Conservation (phyloP, 73 alveolate genomes). For the Paramecium octaurelia region DNA sequence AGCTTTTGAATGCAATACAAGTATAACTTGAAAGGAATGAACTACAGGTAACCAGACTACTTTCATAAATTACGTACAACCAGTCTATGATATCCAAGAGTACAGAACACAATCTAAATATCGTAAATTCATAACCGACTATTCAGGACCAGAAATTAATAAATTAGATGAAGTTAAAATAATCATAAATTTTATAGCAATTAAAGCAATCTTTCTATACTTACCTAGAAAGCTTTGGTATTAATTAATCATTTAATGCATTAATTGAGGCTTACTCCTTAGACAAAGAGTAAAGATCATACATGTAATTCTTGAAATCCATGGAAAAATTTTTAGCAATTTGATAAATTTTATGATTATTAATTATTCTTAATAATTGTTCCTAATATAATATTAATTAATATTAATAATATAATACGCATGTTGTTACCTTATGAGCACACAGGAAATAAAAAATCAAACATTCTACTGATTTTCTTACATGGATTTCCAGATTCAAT, state of each 20-base stretch:
- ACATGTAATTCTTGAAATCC: not conserved
- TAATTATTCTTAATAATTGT: not conserved
- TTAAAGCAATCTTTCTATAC: not conserved
- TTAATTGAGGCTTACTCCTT: not conserved
- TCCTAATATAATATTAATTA: not conserved
- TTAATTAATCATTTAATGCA: not conserved
- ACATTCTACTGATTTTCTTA: constrained; percentile 32
- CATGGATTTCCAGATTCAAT: constrained; percentile 62
- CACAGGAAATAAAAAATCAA: constrained; percentile 51
- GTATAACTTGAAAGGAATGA: not conserved
- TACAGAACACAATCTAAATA: not conserved
- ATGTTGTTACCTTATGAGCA: constrained; percentile 58
- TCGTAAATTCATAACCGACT: not conserved
- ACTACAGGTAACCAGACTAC: not conserved
- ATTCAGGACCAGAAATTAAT: constrained; percentile 41
- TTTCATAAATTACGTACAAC: not conserved
- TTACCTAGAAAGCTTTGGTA: not conserved
- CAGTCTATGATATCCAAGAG: constrained; percentile 20
- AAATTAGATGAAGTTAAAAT: not conserved
- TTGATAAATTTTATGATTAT: not conserved
- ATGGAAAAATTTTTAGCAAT: not conserved
- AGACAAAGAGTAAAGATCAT: constrained; percentile 39
- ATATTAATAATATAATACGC: not conserved
- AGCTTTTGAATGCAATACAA: constrained; percentile 49
- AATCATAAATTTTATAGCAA: not conserved